phyloP scores from a whole-genome alignment of 2,329 filamentous ascomycete genomes.

The Didymella keratinophila region DNA sequence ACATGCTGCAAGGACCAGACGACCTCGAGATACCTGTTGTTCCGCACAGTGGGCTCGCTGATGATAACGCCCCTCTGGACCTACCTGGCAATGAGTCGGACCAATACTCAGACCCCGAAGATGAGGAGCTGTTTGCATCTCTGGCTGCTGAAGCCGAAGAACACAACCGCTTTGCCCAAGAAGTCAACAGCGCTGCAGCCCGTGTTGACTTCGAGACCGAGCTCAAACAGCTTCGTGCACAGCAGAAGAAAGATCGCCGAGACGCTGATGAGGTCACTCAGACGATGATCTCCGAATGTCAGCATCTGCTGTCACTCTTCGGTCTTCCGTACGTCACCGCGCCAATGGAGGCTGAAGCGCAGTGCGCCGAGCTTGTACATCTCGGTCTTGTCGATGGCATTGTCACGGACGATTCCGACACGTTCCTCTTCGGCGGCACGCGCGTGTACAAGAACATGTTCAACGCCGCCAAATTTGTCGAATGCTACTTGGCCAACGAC shows the following conservation, averaged over 20 bases:
- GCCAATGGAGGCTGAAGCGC: conserved; percentile 98
- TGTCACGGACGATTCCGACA: conserved; percentile 96
- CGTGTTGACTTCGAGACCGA: conserved; percentile 85
- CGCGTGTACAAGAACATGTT: conserved; percentile 99
- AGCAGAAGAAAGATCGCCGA: conserved; percentile 94
- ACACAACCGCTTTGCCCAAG: conserved; percentile 89
- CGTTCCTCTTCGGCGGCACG: conserved; percentile 94
- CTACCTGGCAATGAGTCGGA: conserved; percentile 45
- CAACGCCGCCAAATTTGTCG: conserved; percentile 96
- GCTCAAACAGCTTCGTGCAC: conserved; percentile 83
- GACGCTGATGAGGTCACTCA: conserved; percentile 97
- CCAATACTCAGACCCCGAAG: conserved; percentile 80
- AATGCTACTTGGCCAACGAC: conserved; percentile 87
- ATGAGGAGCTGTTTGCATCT: conserved; percentile 85
- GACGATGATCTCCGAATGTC: conserved; percentile 94
- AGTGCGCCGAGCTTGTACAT: conserved; percentile 88
- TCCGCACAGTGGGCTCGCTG: conserved; percentile 42
- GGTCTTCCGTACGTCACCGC: conserved; percentile 96
- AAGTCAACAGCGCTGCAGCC: conserved; percentile 76
- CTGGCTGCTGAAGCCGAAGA: conserved; percentile 92
- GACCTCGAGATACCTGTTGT: conserved; percentile 42
- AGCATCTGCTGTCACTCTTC: conserved; percentile 87
- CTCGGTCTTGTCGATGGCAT: conserved; percentile 95
- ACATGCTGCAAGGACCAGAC: conserved; percentile 35
- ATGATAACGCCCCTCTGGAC: conserved; percentile 39